Base-by-base conservation (phyloP, 2,329 filamentous ascomycete species). In the Emergomyces pasteurianus region DNA sequence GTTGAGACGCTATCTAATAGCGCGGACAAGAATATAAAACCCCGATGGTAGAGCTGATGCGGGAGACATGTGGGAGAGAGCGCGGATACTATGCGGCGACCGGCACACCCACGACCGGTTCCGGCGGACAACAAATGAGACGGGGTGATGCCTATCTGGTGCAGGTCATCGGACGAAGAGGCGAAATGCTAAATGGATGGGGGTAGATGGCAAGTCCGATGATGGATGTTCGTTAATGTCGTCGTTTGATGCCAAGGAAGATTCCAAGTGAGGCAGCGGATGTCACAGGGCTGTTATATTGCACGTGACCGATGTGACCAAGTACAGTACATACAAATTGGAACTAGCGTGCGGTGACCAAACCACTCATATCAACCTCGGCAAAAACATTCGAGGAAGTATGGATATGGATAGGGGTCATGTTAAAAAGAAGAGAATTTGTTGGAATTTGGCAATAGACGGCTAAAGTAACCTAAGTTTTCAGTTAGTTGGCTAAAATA, bases 1-100 rank as follows among this genome's bases (percentile, higher is more conserved):
- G 47, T 59, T 52, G 46, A 40, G 43, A 36, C 36, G 21, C n/a
- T 58, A 46, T 50, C 57, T 23, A 49, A 36, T n/a, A 36, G 43
- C 43, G 50, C 65, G 69, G 68, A 66, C 67, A 62, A 64, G 63
- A 66, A 63, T 68, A 67, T 68, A 67, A 65, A 69, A 65, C 67
- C 70, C 67, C 70, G 71, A 73, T 74, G 69, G 67, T 69, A 71
- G 71, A 69, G 68, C 70, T 71, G 73, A 72, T 70, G 73, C 69
- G 73, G 73, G 70, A 75, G 73, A 75, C 73, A 75, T 75, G 73
- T 75, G 74, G 72, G 73, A 75, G 73, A 75, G 70, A 69, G 69
- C 69, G 68, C 68, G 67, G 67, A 68, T 66, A 65, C 65, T 67
- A 65, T 69, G 65, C 21, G 61, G 47, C 67, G 66, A 62, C 66